Evolutionary conservation across 352 stramenopile genomes (phyloP).

Genomic region (Globisporangium camurandrum): DNA sequence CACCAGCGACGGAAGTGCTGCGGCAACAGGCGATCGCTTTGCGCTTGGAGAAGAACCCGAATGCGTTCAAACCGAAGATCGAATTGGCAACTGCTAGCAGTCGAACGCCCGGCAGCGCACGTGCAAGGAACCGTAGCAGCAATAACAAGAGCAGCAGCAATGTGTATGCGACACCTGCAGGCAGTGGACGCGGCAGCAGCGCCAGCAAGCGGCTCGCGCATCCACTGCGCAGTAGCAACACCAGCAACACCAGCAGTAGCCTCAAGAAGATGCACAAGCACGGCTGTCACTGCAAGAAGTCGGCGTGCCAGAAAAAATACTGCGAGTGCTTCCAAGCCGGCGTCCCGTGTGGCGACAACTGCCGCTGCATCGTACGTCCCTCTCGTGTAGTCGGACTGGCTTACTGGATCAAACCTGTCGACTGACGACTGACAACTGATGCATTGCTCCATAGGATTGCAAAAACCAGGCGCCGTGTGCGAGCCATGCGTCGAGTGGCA

Average conservation of each 20-base stretch:
- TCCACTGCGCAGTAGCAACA: too few species aligned
- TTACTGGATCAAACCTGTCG: neutral
- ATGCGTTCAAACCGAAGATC: slow-evolving; percentile 96
- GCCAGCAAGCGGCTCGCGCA: slow-evolving; percentile 7
- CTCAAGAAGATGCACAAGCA: slow-evolving; percentile 88
- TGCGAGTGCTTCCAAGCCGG: slow-evolving; percentile 95
- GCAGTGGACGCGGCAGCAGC: neutral
- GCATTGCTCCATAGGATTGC: slow-evolving; percentile 40
- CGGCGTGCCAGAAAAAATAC: slow-evolving; percentile 96
- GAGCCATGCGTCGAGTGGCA: slow-evolving; percentile 20
- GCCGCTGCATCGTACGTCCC: slow-evolving; percentile 79
- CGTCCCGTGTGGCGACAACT: slow-evolving; percentile 81
- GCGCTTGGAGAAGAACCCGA: slow-evolving; percentile 91
- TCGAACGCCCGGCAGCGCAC: slow-evolving; percentile 6
- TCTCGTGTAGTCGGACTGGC: neutral
- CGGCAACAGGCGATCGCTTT: slow-evolving; percentile 81
- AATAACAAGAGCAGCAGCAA: neutral
- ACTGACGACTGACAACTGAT: slow-evolving; percentile 2
- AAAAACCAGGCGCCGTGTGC: slow-evolving; percentile 66
- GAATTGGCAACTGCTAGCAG: slow-evolving; percentile 24
- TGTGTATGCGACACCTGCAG: neutral
- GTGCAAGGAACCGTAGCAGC: neutral
- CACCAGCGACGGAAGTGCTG: slow-evolving; percentile 44
- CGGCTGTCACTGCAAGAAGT: slow-evolving; percentile 96
- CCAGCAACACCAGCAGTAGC: slow-evolving; percentile 15